Evolutionary conservation across 1,284 basidiomycete species (phyloP).

Genomic region (Trametes sp.): DNA sequence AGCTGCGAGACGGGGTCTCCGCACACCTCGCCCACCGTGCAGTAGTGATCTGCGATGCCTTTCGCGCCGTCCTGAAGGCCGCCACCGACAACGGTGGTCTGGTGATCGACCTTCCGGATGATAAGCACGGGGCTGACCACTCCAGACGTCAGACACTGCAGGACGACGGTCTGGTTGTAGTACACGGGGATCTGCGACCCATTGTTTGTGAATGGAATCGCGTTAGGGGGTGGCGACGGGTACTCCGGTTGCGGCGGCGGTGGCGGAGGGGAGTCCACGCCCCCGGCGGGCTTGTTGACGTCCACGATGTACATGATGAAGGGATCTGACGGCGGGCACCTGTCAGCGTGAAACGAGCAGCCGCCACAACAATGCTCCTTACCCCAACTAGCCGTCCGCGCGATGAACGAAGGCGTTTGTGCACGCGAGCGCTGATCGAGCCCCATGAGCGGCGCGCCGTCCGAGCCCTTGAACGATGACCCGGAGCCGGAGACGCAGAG

Average conservation of each 20-base stretch:
- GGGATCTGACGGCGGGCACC: conserved; percentile 65
- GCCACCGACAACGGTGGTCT: conserved; percentile 89
- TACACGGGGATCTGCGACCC: conserved; percentile 86
- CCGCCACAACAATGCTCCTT: conserved; percentile 37
- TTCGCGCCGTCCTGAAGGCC: conserved; percentile 84
- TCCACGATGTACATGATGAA: conserved; percentile 97
- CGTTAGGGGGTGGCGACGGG: conserved; percentile 89
- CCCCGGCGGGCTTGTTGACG: conserved; percentile 80
- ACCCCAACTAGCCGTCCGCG: conserved; percentile 87
- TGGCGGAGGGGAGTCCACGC: conserved; percentile 77
- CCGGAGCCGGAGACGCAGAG: conserved; percentile 93
- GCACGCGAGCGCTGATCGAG: conserved; percentile 76
- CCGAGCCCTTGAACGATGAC: conserved; percentile 89
- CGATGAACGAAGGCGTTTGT: conserved; percentile 84
- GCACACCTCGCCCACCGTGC: conserved; percentile 84
- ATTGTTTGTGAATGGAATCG: conserved; percentile 82
- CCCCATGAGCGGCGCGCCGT: conserved; percentile 85
- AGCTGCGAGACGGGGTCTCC: conserved; percentile 95
- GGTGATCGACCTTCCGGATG: conserved; percentile 93
- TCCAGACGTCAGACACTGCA: conserved; percentile 94
- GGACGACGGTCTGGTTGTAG: conserved; percentile 95
- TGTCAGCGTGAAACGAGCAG: conserved; percentile 27
- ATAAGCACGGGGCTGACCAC: conserved; percentile 93
- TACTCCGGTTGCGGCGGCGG: conserved; percentile 85
- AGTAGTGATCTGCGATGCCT: conserved; percentile 83